These are phyloP conservation scores for Colletotrichum simmondsii DNA, from an alignment of 2,329 filamentous ascomycete species.

Conservation along the genomic window DNA sequence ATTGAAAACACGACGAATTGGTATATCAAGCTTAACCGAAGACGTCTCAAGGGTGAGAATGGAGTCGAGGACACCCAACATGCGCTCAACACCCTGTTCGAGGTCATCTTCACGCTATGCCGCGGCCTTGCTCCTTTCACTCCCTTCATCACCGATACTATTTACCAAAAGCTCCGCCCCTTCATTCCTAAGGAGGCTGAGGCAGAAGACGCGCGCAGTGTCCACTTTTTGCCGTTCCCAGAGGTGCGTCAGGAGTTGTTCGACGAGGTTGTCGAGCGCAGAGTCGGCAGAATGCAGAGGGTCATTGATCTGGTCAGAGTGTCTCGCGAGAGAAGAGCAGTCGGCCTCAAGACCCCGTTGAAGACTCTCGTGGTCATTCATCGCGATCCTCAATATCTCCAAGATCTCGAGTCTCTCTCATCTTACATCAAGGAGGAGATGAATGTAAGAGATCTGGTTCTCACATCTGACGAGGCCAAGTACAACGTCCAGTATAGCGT, in stretches of 20 bases:
- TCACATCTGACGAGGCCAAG: slow-evolving; percentile 87
- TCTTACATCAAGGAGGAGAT: slow-evolving; percentile 92
- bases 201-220: slow-evolving; percentile 81
- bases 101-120: slow-evolving; percentile 90
- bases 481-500: slow-evolving; percentile 95
- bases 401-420: slow-evolving; percentile 87
- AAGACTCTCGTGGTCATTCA: slow-evolving; percentile 93
- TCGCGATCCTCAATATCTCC: slow-evolving; percentile 82
- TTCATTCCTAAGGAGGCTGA: slow-evolving; percentile 79
- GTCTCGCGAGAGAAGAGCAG: slow-evolving; percentile 84
- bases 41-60: slow-evolving; percentile 89
- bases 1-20: slow-evolving; percentile 98
- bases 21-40: slow-evolving; percentile 96
- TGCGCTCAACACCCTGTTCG: slow-evolving; percentile 93
- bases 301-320: slow-evolving; percentile 93
- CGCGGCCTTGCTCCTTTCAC: slow-evolving; percentile 93
- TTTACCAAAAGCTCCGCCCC: slow-evolving; percentile 85
- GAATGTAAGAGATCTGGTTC: slow-evolving; percentile 86
- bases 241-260: slow-evolving; percentile 90
- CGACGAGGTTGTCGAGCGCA: slow-evolving; percentile 85
- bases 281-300: slow-evolving; percentile 91
- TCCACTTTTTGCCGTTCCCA: slow-evolving; percentile 93
- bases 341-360: slow-evolving; percentile 90
- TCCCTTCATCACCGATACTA: slow-evolving; percentile 94
- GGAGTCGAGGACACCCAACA: slow-evolving; percentile 88